phyloP scores from a whole-genome alignment of 1,139 yeast genomes.

The Saccharomycopsis hybrid region DNA sequence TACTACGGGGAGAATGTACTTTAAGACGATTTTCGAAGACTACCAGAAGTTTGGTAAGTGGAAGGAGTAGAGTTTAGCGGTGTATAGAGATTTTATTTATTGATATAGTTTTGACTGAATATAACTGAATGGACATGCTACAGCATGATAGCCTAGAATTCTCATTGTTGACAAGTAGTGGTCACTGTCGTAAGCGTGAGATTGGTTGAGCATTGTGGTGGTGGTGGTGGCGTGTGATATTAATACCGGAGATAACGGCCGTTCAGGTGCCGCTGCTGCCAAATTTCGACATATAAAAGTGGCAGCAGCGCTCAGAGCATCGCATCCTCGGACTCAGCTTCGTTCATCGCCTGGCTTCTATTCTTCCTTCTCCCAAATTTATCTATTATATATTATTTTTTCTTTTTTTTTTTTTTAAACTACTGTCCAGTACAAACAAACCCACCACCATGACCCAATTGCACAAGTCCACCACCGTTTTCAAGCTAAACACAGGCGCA shows the following conservation, averaged over 20 bases:
- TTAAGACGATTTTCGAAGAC: constrained; percentile 60
- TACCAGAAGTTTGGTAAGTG: constrained; percentile 80
- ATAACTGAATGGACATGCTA: not conserved
- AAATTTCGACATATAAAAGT: too few relatives aligned
- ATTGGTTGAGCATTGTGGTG: too few relatives aligned
- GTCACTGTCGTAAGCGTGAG: too few relatives aligned
- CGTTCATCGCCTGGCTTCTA: too few relatives aligned
- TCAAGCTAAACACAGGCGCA: constrained; percentile 51
- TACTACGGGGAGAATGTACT: constrained; percentile 59
- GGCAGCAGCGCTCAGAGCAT: too few relatives aligned
- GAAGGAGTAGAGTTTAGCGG: constrained; percentile 38
- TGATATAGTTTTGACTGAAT: not conserved
- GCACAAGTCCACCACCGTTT: constrained; percentile 10
- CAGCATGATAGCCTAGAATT: not conserved
- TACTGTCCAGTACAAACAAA: too few relatives aligned
- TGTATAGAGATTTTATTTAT: not conserved
- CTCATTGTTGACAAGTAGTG: too few relatives aligned
- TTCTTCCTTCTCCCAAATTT: too few relatives aligned
- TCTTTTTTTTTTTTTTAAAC: not conserved
- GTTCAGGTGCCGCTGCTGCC: too few relatives aligned
- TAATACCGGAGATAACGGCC: too few relatives aligned
- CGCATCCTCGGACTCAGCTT: too few relatives aligned
- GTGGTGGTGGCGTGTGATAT: too few relatives aligned
- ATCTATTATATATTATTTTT: not conserved
- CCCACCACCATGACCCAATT: not conserved